Percentiles rank a stretch among this genome's conserved stretches.
Conservation (phyloP, 768 basidiomycete species). For the Naganishia antarctica region DNA sequence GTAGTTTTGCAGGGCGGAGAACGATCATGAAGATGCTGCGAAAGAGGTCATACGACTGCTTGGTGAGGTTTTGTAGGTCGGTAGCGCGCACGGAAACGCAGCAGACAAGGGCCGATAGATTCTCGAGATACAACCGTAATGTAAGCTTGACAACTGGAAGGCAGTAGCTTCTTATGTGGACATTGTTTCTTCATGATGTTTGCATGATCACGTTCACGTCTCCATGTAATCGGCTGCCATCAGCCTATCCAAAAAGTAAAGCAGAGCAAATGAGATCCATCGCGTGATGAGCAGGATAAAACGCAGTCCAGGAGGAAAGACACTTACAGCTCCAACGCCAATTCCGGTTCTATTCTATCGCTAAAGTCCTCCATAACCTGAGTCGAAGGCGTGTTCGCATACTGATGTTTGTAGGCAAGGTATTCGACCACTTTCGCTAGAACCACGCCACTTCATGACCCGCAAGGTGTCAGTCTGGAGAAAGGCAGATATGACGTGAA, state of each 20-base stretch:
- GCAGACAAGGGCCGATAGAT: too few relatives aligned
- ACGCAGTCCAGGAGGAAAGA: background rate
- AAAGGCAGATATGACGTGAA: background rate
- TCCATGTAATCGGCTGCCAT: slow-evolving; percentile 50
- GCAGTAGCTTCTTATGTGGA: too few relatives aligned
- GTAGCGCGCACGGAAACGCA: too few relatives aligned
- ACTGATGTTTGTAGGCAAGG: slow-evolving; percentile 75
- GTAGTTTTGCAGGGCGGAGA: background rate
- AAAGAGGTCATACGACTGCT: background rate
- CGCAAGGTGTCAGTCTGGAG: background rate
- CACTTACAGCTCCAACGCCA: slow-evolving; percentile 81
- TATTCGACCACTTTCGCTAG: slow-evolving; percentile 87
- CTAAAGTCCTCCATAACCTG: slow-evolving; percentile 80
- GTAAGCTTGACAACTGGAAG: background rate
- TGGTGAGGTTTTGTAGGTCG: background rate
- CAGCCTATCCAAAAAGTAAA: slow-evolving; percentile 33
- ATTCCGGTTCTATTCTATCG: slow-evolving; percentile 78
- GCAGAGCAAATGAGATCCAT: background rate
- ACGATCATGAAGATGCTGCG: background rate
- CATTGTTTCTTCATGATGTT: too few relatives aligned
- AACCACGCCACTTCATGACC: slow-evolving; percentile 55
- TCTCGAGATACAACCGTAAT: background rate
- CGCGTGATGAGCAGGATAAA: background rate
- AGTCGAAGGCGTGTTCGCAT: slow-evolving; percentile 63
- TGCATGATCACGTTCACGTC: background rate